phyloP scores from a whole-genome alignment of 768 basidiomycete genomes.

The Lactifluus echinatus region DNA sequence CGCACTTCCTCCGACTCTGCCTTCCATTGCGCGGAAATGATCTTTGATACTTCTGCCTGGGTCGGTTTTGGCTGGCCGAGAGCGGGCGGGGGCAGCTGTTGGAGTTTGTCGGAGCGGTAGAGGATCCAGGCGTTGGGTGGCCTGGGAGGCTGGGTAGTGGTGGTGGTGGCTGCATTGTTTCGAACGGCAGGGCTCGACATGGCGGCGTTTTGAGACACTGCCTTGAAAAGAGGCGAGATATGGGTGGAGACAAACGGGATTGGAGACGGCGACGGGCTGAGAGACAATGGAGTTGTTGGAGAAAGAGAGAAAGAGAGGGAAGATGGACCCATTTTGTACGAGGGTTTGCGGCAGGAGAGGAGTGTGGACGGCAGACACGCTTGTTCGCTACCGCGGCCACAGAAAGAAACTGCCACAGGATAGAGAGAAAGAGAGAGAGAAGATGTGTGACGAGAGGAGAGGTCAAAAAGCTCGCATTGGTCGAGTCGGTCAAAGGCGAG shows the following conservation, averaged over 20 bases:
- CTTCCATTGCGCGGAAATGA: slow-evolving; percentile 35
- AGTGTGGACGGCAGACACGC: background rate
- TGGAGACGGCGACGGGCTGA: background rate
- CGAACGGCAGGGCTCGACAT: slow-evolving; percentile 8
- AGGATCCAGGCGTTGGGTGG: slow-evolving; percentile 46
- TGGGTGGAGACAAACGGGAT: background rate
- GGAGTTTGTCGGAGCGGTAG: slow-evolving; percentile 39
- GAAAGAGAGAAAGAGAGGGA: background rate
- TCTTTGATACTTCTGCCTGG: slow-evolving; percentile 37
- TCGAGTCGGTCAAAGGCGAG: background rate
- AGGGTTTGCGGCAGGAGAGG: background rate
- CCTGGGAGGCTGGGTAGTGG: slow-evolving; percentile 25
- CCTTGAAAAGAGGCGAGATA: background rate
- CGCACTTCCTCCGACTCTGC: slow-evolving; percentile 31
- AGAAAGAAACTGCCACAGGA: background rate
- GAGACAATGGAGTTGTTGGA: background rate
- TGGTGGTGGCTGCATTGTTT: slow-evolving; percentile 4
- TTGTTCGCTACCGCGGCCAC: slow-evolving; percentile 1
- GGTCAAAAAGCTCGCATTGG: background rate
- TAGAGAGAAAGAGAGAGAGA: background rate
- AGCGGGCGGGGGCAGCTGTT: slow-evolving; percentile 25
- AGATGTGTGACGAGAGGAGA: background rate
- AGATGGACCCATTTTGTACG: slow-evolving; percentile 15
- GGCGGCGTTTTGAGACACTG: background rate
- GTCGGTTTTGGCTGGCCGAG: slow-evolving; percentile 25